phyloP scores from a whole-genome alignment of 2,329 filamentous ascomycete species.

The Beauveria rudraprayagi region DNA sequence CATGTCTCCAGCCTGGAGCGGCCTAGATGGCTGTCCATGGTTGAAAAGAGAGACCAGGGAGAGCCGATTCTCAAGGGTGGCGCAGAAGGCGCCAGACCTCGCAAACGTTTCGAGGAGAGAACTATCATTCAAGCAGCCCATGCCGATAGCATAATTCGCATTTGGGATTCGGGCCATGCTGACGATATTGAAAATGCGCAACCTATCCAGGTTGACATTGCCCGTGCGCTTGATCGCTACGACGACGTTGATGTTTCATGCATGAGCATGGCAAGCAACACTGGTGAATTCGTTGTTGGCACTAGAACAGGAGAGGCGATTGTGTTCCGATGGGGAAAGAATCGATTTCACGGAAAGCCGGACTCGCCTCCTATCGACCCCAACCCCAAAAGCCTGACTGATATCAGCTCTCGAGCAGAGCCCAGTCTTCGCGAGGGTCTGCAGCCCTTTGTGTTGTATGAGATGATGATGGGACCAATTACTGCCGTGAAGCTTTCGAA shows the following conservation, averaged over 20 bases:
- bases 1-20: slow-evolving; percentile 68
- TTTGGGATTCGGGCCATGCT: slow-evolving; percentile 88
- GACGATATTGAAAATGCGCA: slow-evolving; percentile 87
- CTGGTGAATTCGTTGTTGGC: slow-evolving; percentile 79
- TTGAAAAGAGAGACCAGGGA: slow-evolving; percentile 73
- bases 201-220: slow-evolving; percentile 78
- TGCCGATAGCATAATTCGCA: slow-evolving; percentile 79
- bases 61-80: slow-evolving; percentile 74
- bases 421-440: slow-evolving; percentile 68
- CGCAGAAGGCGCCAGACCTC: slow-evolving; percentile 57
- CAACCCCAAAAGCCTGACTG: slow-evolving; percentile 62
- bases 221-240: slow-evolving; percentile 70
- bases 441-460: slow-evolving; percentile 70
- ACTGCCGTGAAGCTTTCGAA: slow-evolving; percentile 79
- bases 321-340: slow-evolving; percentile 81
- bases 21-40: slow-evolving; percentile 79
- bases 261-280: slow-evolving; percentile 73
- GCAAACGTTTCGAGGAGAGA: slow-evolving; percentile 72
- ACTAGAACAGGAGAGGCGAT: slow-evolving; percentile 76
- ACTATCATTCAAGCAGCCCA: slow-evolving; percentile 83
- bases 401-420: slow-evolving; percentile 67
- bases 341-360: slow-evolving; percentile 62
- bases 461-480: slow-evolving; percentile 75
- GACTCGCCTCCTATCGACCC: slow-evolving; percentile 40
- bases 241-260: slow-evolving; percentile 67